Conservation (phyloP, 2,329 filamentous ascomycete species). For the Xylaria digitata region DNA sequence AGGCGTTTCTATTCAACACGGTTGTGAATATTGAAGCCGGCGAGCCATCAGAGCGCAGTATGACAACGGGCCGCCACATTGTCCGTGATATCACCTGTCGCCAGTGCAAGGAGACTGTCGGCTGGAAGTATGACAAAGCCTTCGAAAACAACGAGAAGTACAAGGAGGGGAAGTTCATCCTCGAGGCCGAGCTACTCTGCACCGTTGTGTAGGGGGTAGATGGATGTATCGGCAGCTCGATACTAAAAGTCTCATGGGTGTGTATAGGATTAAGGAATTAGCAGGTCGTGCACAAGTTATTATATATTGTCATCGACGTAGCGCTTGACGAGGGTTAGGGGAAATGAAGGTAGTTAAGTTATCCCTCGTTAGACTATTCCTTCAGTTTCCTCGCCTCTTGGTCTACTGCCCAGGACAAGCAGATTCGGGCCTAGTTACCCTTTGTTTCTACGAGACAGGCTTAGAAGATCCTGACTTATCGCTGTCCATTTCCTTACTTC, state of each 20-base stretch:
- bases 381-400: not conserved
- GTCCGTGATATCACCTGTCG: conserved; percentile 93
- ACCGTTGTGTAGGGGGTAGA: conserved; percentile 68
- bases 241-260: not conserved
- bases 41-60: conserved; percentile 92
- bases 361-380: not conserved
- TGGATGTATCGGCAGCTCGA: not conserved
- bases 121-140: conserved; percentile 99
- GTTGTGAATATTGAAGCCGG: conserved; percentile 91
- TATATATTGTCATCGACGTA: not conserved
- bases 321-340: not conserved
- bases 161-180: conserved; percentile 98
- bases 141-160: conserved; percentile 95
- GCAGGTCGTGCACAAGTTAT: not conserved
- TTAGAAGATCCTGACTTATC: not conserved
- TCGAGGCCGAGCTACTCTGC: conserved; percentile 90
- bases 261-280: not conserved
- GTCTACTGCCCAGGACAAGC: not conserved
- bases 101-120: conserved; percentile 91
- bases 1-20: conserved; percentile 93
- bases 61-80: conserved; percentile 96
- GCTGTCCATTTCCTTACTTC: not conserved
- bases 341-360: not conserved
- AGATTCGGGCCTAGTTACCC: not conserved
- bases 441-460: not conserved